Conservation (phyloP, 495 filamentous ascomycete species). For the Aspergillus indologenus region DNA sequence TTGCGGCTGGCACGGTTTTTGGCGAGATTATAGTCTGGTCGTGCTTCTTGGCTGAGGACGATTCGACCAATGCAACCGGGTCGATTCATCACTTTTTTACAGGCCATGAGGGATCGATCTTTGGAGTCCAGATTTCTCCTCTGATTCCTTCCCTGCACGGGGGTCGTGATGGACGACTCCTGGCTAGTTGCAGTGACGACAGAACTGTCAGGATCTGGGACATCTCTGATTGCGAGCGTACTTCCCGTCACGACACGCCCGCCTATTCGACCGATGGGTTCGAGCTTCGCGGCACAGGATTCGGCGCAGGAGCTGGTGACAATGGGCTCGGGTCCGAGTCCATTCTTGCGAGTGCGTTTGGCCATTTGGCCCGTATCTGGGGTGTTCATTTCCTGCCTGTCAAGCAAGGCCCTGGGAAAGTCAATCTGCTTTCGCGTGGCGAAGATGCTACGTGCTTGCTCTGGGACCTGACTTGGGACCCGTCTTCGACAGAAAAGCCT, state of each 20-base stretch:
- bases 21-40: constrained; percentile 93
- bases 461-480: constrained; percentile 58
- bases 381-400: constrained; percentile 61
- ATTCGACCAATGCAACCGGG: constrained; percentile 18
- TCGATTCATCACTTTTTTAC: constrained; percentile 68
- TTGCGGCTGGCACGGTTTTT: constrained; percentile 88
- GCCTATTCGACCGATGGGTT: constrained; percentile 45
- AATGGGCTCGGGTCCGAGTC: constrained; percentile 31
- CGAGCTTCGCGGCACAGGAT: constrained; percentile 43
- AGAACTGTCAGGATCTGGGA: constrained; percentile 89
- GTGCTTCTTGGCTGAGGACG: constrained; percentile 38
- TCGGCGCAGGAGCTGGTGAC: constrained; percentile 25
- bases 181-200: constrained; percentile 95
- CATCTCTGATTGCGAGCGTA: constrained; percentile 51
- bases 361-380: constrained; percentile 89
- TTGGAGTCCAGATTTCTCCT: constrained; percentile 76
- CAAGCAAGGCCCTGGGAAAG: constrained; percentile 18
- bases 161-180: constrained; percentile 47
- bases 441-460: constrained; percentile 72
- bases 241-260: constrained; percentile 30
- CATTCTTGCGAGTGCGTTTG: constrained; percentile 67
- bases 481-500: constrained; percentile 12
- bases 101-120: constrained; percentile 92
- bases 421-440: constrained; percentile 66
- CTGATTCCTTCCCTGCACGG: constrained; percentile 40